Percentiles rank a stretch among this genome's conserved stretches.
Evolutionary conservation across 345 rosid genomes (phyloP).

Genomic region (Bretschneidera sinensis): DNA sequence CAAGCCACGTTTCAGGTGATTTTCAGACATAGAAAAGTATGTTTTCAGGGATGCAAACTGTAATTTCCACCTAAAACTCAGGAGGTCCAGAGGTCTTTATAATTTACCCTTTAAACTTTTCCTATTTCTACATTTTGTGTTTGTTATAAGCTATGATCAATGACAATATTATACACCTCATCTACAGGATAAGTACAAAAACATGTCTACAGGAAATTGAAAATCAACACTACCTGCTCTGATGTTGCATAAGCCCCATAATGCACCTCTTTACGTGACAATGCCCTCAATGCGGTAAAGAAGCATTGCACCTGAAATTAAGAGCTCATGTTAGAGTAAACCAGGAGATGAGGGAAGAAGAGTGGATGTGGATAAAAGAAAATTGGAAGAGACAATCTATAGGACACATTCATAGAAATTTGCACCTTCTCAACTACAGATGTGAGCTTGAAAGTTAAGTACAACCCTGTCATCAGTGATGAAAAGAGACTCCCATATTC

Average conservation of each 20-base stretch:
- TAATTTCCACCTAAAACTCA: too few relatives aligned
- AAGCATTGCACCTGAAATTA: conserved; percentile 79
- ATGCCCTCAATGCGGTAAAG: conserved; percentile 79
- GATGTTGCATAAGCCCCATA: conserved; percentile 96
- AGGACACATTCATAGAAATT: conserved; percentile 2
- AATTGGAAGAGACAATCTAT: not conserved
- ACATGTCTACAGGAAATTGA: conserved; percentile 3
- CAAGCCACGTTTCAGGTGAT: too few relatives aligned
- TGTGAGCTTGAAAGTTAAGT: conserved; percentile 82
- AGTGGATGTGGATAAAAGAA: not conserved
- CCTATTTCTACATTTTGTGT: not conserved
- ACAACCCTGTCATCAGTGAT: conserved; percentile 71
- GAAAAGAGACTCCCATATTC: conserved; percentile 87
- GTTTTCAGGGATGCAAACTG: too few relatives aligned
- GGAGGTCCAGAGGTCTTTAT: too few relatives aligned
- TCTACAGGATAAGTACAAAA: not conserved
- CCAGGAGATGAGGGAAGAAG: not conserved
- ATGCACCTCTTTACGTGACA: conserved; percentile 90
- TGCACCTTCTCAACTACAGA: conserved; percentile 72
- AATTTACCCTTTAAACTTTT: too few relatives aligned
- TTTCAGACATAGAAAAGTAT: too few relatives aligned
- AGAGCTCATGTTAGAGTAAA: conserved; percentile 9
- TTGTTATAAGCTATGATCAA: not conserved
- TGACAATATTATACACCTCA: not conserved
- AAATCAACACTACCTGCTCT: conserved; percentile 67